Percentiles rank a stretch among this genome's conserved stretches.
phyloP scores from a whole-genome alignment of 805 yeast genomes.

The Candida patagonica region DNA sequence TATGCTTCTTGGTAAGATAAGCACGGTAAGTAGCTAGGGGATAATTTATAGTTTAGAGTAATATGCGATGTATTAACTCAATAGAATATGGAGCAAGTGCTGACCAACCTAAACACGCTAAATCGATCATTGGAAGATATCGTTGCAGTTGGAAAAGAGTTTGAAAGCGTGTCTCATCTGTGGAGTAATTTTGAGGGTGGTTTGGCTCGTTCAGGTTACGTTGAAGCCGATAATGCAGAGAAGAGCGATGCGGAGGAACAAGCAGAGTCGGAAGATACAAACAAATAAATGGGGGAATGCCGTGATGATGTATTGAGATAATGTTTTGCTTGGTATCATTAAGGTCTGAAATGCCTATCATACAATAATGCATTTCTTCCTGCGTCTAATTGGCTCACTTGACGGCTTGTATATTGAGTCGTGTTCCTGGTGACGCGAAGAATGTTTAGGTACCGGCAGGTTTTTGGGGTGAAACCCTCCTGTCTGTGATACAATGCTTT shows the following conservation, averaged over 20 bases:
- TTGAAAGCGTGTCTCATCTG: conserved; percentile 57
- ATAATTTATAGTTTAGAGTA: conserved; percentile 3
- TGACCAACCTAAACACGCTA: conserved; percentile 52
- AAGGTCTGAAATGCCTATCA: too few relatives aligned
- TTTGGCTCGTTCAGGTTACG: conserved; percentile 1
- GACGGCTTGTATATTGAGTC: too few relatives aligned
- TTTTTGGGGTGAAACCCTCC: too few relatives aligned
- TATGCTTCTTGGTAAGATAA: conserved; percentile 46
- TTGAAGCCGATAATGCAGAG: background rate
- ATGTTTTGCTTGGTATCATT: too few relatives aligned
- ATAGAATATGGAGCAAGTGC: conserved; percentile 48
- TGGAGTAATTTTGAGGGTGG: conserved; percentile 59
- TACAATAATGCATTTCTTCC: too few relatives aligned
- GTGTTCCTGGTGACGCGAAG: too few relatives aligned
- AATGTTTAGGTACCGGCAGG: too few relatives aligned
- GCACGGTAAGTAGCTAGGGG: conserved; percentile 22
- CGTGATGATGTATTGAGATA: too few relatives aligned
- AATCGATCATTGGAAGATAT: conserved; percentile 60
- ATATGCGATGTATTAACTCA: background rate
- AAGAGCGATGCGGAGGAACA: background rate
- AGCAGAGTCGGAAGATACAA: background rate
- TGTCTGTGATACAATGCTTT: too few relatives aligned
- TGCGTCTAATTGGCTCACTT: too few relatives aligned
- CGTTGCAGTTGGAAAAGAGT: conserved; percentile 67
- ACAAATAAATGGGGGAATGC: too few relatives aligned